Evolutionary conservation across 352 stramenopile species (phyloP).

Genomic region (Pythium aristosporum): DNA sequence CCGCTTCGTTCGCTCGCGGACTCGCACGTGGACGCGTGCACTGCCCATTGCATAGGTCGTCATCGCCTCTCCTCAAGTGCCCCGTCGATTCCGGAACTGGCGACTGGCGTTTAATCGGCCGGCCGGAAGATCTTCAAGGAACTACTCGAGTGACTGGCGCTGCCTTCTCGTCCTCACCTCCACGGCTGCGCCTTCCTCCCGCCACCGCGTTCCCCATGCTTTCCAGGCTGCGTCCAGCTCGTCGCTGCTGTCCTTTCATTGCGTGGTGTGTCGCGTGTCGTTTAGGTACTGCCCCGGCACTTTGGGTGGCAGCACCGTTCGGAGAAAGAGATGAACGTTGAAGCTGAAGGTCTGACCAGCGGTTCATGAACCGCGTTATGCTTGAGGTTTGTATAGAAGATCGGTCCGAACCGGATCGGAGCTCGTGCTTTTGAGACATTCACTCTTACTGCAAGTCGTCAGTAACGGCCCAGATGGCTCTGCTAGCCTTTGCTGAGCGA

Average conservation of each 20-base stretch:
- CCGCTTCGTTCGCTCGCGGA: neutral
- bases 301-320: conserved; percentile 19
- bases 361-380: conserved; percentile 10
- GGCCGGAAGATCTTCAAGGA: too few relatives aligned
- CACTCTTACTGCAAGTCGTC: conserved; percentile 7
- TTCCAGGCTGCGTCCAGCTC: neutral
- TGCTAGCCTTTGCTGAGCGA: neutral
- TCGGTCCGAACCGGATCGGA: conserved; percentile 2
- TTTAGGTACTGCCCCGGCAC: neutral
- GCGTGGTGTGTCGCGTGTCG: conserved; percentile 6
- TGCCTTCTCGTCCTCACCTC: too few relatives aligned
- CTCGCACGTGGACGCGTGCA: conserved; percentile 5
- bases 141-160: too few relatives aligned
- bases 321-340: conserved; percentile 18
- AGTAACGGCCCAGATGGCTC: conserved; percentile 15
- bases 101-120: neutral
- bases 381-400: conserved; percentile 13
- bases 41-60: neutral
- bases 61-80: too few relatives aligned
- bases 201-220: neutral
- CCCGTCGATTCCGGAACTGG: neutral
- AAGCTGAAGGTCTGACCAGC: conserved; percentile 12
- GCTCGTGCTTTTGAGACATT: neutral
- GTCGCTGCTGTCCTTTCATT: neutral
- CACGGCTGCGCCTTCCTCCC: too few relatives aligned